Evolutionary conservation across 192 early-diverging fungal species (phyloP).

Genomic region (Coemansia sp.): DNA sequence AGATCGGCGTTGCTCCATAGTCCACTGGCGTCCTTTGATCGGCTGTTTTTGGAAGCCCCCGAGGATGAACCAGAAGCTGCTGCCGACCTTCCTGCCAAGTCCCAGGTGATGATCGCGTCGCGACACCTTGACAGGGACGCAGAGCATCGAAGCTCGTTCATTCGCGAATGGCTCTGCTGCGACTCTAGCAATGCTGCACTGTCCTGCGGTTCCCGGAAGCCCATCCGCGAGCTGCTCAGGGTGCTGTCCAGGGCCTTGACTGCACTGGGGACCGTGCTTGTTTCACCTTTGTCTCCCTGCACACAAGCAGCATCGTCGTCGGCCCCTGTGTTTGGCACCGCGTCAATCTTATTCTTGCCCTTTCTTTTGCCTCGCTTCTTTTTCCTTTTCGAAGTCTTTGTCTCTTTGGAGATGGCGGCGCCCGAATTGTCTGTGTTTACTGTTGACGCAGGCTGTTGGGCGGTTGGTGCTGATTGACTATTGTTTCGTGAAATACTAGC

Average conservation of each 20-base stretch:
- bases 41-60: background rate
- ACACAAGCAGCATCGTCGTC: background rate
- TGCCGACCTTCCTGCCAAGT: background rate
- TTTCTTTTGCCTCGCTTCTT: slow-evolving; percentile 28
- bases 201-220: background rate
- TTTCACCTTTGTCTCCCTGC: background rate
- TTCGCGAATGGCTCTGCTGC: background rate
- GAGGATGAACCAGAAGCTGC: background rate
- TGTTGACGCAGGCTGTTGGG: background rate
- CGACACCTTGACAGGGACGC: background rate
- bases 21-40: background rate
- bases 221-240: background rate
- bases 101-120: slow-evolving; percentile 2
- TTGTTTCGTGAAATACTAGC: background rate
- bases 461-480: background rate
- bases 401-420: slow-evolving; percentile 1
- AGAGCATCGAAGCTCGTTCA: slow-evolving; percentile 5
- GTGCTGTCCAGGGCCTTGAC: background rate
- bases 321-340: background rate
- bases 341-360: slow-evolving; percentile 16
- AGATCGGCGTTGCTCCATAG: slow-evolving; percentile 31
- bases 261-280: background rate
- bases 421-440: no score
- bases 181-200: background rate
- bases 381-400: slow-evolving; percentile 19